Conservation (phyloP, 2,329 filamentous ascomycete genomes). For the Sclerotinia minor region DNA sequence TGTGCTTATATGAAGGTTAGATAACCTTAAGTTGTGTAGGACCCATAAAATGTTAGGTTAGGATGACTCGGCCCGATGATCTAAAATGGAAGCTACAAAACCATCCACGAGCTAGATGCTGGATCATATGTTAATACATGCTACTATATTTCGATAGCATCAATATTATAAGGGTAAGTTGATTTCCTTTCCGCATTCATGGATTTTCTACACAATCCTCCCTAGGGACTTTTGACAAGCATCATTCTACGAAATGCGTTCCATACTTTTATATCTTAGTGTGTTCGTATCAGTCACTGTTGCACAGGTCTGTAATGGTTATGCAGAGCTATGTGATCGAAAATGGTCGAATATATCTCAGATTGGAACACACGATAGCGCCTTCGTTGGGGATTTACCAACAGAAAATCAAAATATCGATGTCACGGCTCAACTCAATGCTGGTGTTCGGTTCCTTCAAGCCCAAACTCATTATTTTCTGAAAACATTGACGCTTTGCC, state of each 20-base stretch:
- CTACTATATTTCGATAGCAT: background rate
- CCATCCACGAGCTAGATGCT: background rate
- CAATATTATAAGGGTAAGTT: slow-evolving; percentile 7
- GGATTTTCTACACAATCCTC: background rate
- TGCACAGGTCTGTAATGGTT: slow-evolving; percentile 60
- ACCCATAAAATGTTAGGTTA: background rate
- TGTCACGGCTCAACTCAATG: slow-evolving; percentile 59
- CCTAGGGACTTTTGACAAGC: background rate
- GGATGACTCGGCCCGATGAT: slow-evolving; percentile 18
- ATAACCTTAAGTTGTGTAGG: background rate
- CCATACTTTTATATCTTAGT: slow-evolving; percentile 4
- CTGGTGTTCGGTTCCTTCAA: slow-evolving; percentile 66
- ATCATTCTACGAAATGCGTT: slow-evolving; percentile 11
- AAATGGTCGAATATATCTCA: slow-evolving; percentile 76
- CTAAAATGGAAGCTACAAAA: slow-evolving; percentile 3
- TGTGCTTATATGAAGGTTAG: background rate
- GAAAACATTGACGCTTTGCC: slow-evolving; percentile 37
- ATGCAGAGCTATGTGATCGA: slow-evolving; percentile 67
- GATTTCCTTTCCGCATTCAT: background rate
- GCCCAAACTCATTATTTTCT: slow-evolving; percentile 48
- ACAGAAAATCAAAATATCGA: slow-evolving; percentile 58
- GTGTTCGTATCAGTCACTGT: slow-evolving; percentile 5
- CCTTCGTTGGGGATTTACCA: slow-evolving; percentile 39
- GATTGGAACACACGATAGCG: slow-evolving; percentile 67
- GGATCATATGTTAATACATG: slow-evolving; percentile 10